Percentiles rank a stretch among this genome's conserved stretches.
phyloP scores from a whole-genome alignment of 2,329 filamentous ascomycete genomes.

The Fusarium sp. region DNA sequence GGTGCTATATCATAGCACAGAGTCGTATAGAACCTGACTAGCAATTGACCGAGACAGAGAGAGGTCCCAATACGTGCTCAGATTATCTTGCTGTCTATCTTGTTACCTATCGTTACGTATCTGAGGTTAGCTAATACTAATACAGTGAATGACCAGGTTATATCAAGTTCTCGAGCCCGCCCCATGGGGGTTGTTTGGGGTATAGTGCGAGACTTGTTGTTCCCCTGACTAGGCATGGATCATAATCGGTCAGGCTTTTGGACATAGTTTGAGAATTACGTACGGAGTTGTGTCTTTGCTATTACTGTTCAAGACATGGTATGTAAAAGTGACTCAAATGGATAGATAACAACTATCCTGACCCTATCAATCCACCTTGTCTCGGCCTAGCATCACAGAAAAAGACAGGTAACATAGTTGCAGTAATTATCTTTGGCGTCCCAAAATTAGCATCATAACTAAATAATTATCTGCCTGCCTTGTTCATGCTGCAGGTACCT shows the following conservation, averaged over 20 bases:
- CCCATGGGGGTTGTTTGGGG: slow-evolving; percentile 28
- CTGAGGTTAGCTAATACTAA: slow-evolving; percentile 3
- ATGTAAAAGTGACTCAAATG: slow-evolving; percentile 14
- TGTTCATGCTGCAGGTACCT: slow-evolving; percentile 1
- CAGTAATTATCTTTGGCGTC: slow-evolving; percentile 2
- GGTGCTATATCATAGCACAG: background rate
- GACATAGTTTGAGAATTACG: background rate
- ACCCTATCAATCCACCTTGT: background rate
- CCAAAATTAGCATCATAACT: slow-evolving; percentile 19
- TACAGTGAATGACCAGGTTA: background rate
- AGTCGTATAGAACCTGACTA: slow-evolving; percentile 9
- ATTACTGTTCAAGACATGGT: slow-evolving; percentile 15
- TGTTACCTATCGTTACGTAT: background rate
- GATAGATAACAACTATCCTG: background rate
- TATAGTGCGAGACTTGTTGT: slow-evolving; percentile 18
- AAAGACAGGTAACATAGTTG: background rate
- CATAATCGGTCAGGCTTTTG: slow-evolving; percentile 1
- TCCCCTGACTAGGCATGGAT: slow-evolving; percentile 21
- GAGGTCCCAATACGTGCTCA: background rate
- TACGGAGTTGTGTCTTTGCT: slow-evolving; percentile 1
- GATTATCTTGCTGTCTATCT: background rate
- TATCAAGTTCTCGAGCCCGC: slow-evolving; percentile 6
- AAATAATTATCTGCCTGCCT: background rate
- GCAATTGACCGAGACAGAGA: slow-evolving; percentile 5
- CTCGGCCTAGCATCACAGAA: background rate